Percentiles rank a stretch among this genome's conserved stretches.
phyloP scores from a whole-genome alignment of 176 grass and related monocot genomes.

The Stipa capillata region DNA sequence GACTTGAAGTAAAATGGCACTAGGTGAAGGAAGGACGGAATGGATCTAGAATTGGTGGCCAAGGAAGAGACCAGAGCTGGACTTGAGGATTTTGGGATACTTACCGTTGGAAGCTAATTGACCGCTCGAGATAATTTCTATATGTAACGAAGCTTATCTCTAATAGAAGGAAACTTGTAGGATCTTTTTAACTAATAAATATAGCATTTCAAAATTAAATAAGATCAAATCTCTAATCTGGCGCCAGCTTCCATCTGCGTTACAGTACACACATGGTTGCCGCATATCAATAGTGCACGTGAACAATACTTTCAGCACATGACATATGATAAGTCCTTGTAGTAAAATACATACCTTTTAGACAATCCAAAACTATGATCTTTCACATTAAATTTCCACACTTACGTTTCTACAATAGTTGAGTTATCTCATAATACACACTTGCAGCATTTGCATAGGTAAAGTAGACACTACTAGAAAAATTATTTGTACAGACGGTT shows the following conservation, averaged over 20 bases:
- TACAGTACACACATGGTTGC: not conserved
- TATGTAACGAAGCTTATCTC: not conserved
- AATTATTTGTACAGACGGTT: too few species aligned
- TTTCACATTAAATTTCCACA: too few species aligned
- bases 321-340: not conserved
- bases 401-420: not conserved
- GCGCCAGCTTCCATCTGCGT: not conserved
- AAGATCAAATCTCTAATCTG: not conserved
- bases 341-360: not conserved
- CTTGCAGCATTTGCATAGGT: not conserved
- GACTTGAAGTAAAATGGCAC: not conserved
- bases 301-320: not conserved
- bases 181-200: not conserved
- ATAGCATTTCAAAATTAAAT: not conserved
- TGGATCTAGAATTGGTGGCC: not conserved
- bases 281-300: not conserved
- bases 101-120: too few species aligned
- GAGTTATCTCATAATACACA: conserved; percentile 8
- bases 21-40: not conserved
- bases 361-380: not conserved
- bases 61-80: not conserved
- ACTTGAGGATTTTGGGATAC: not conserved
- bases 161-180: not conserved
- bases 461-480: too few species aligned
- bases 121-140: not conserved